Evolutionary conservation across 2,329 filamentous ascomycete genomes (phyloP).

Genomic region (Apiospora marii): DNA sequence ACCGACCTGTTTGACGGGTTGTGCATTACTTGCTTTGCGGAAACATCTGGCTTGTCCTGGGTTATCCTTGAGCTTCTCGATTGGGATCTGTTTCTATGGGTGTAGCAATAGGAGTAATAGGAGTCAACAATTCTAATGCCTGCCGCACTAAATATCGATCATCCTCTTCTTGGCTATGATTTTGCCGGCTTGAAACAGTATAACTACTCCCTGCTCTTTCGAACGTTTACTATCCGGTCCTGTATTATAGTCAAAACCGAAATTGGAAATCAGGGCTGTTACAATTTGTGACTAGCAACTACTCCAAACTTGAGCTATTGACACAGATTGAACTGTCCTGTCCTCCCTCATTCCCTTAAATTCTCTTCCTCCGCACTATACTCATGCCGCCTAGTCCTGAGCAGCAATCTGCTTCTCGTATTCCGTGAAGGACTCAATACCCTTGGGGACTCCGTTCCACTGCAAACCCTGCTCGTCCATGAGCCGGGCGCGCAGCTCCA

Average conservation of each 20-base stretch:
- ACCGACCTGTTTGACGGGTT: too few species aligned
- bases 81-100: neutral
- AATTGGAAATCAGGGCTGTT: neutral
- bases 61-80: too few species aligned
- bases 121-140: neutral
- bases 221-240: neutral
- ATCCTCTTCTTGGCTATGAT: neutral
- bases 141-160: neutral
- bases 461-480: constrained; percentile 48
- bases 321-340: neutral
- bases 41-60: too few species aligned
- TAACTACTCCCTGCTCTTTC: neutral
- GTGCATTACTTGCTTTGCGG: neutral
- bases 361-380: neutral
- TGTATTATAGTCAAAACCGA: neutral
- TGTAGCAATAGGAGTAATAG: neutral
- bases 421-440: constrained; percentile 40
- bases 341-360: neutral
- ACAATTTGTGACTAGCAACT: neutral
- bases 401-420: constrained; percentile 39
- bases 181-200: neutral
- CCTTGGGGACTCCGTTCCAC: constrained; percentile 47
- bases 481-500: constrained; percentile 41
- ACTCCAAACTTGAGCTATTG: neutral
- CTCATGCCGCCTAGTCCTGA: constrained; percentile 6